Conservation (phyloP, 148 eudicot genomes). For the Vaccinium corymbosum region DNA sequence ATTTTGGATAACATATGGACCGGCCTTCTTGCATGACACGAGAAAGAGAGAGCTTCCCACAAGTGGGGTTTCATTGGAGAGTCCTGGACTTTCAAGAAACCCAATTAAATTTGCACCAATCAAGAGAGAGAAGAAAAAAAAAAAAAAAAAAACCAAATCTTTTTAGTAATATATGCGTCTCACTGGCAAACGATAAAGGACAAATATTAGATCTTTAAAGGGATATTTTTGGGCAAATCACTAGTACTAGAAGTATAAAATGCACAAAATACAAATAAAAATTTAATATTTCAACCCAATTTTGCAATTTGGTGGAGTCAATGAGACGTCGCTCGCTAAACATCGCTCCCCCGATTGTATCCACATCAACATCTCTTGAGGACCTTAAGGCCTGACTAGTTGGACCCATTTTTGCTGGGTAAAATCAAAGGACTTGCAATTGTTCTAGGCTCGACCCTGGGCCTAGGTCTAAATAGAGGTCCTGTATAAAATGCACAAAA, state of each 20-base stretch:
- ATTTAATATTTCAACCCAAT: too few relatives aligned
- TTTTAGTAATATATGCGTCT: not conserved
- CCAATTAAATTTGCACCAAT: not conserved
- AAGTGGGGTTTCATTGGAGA: conserved; percentile 3
- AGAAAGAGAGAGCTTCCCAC: not conserved
- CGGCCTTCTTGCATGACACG: not conserved
- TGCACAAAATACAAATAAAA: not conserved
- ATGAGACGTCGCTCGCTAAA: not conserved
- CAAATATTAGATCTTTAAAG: too few relatives aligned
- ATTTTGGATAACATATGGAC: not conserved
- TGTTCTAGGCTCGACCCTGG: not conserved
- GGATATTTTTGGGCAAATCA: not conserved
- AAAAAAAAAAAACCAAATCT: not conserved
- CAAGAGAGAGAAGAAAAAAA: too few relatives aligned
- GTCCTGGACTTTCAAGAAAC: not conserved
- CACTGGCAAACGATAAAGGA: too few relatives aligned
- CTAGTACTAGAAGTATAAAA: not conserved
- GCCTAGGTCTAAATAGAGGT: not conserved
- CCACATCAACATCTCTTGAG: not conserved
- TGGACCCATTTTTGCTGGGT: not conserved
- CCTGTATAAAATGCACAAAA: not conserved
- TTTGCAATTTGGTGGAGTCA: not conserved
- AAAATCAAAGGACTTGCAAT: not conserved
- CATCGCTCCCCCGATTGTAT: not conserved
- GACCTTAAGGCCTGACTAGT: not conserved